Conservation (phyloP, 441 rosid genomes). For the Melastoma candidum region DNA sequence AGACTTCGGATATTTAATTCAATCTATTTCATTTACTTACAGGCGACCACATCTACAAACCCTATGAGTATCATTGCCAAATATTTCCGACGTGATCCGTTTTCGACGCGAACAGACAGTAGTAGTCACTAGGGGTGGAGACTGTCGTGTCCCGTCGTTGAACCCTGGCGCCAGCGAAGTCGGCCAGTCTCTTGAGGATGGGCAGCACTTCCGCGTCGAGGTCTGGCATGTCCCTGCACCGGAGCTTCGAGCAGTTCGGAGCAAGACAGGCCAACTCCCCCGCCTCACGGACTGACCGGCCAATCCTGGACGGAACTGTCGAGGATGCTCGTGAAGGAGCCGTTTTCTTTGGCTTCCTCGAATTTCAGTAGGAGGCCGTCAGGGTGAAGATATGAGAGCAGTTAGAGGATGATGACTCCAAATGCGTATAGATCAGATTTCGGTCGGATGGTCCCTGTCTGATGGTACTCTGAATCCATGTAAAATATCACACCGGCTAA, state of each 20-base stretch:
- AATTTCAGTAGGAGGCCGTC: slow-evolving; percentile 38
- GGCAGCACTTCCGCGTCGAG: slow-evolving; percentile 68
- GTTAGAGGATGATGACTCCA: slow-evolving; percentile 58
- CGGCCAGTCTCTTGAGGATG: slow-evolving; percentile 51
- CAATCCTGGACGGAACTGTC: slow-evolving; percentile 60
- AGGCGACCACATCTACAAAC: too few species aligned
- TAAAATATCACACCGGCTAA: slow-evolving; percentile 69
- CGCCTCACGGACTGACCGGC: slow-evolving; percentile 57
- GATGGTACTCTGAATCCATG: slow-evolving; percentile 83
- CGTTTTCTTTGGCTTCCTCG: slow-evolving; percentile 47
- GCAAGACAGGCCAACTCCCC: slow-evolving; percentile 61
- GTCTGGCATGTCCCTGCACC: slow-evolving; percentile 90
- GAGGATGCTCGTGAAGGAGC: slow-evolving; percentile 41
- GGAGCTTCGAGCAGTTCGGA: slow-evolving; percentile 52
- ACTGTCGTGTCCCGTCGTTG: slow-evolving; percentile 22
- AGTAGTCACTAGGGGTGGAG: slow-evolving; percentile 62
- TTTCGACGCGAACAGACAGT: slow-evolving; percentile 27
- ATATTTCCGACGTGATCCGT: too few species aligned
- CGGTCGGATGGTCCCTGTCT: slow-evolving; percentile 80
- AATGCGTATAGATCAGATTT: slow-evolving; percentile 81
- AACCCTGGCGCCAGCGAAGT: slow-evolving; percentile 37
- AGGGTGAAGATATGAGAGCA: slow-evolving; percentile 49
- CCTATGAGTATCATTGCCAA: too few species aligned
- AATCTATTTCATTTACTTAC: too few species aligned
- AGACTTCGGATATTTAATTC: too few species aligned